These are phyloP conservation scores for Aspergillus texensis DNA, from an alignment of 2,329 filamentous ascomycete species.

Conservation along the genomic window DNA sequence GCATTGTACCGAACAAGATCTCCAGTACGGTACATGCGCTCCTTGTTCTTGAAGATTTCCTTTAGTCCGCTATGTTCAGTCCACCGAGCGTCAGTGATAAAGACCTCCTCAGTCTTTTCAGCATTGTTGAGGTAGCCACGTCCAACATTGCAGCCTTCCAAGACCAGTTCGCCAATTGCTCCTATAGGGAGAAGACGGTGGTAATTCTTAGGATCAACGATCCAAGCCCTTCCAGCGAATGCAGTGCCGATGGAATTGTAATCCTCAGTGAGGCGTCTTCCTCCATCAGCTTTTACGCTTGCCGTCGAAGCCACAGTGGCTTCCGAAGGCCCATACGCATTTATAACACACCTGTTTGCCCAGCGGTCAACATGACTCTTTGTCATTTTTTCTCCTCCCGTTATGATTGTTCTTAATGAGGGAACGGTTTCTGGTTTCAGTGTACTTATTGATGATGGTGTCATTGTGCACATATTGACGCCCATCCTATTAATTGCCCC, in stretches of 20 bases:
- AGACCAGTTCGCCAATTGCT: conserved; percentile 49
- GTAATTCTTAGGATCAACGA: conserved; percentile 42
- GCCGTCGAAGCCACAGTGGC: conserved; percentile 38
- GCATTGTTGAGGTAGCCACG: conserved; percentile 47
- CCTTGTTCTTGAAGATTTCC: conserved; percentile 26
- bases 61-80: conserved; percentile 21
- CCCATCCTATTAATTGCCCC: conserved; percentile 55
- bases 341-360: conserved; percentile 48
- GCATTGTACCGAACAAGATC: conserved; percentile 41
- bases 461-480: conserved; percentile 59
- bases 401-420: conserved; percentile 45
- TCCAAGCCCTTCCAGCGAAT: conserved; percentile 39
- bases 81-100: conserved; percentile 40
- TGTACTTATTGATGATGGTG: conserved; percentile 59
- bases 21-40: conserved; percentile 42
- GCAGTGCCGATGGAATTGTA: conserved; percentile 39
- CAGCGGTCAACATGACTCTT: conserved; percentile 48
- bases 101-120: conserved; percentile 37
- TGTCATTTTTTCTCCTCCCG: conserved; percentile 51
- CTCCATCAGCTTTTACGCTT: conserved; percentile 36
- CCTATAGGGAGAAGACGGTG: conserved; percentile 47
- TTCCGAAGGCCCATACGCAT: conserved; percentile 49
- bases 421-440: conserved; percentile 49
- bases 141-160: conserved; percentile 51
- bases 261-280: conserved; percentile 32